phyloP scores from a whole-genome alignment of 2,329 filamentous ascomycete genomes.

The Drechslera avenae region DNA sequence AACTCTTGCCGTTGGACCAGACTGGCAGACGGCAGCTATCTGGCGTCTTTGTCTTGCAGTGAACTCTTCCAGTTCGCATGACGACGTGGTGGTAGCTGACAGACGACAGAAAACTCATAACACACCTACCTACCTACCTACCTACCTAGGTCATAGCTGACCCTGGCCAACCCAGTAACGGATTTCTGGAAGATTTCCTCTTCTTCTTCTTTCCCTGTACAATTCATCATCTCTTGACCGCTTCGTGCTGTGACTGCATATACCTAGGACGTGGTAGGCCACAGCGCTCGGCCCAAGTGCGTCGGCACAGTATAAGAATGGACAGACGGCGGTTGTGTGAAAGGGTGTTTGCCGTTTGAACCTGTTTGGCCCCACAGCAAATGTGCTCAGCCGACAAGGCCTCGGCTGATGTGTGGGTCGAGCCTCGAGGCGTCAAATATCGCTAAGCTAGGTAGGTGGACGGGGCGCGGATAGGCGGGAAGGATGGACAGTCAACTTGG shows the following conservation, averaged over 20 bases:
- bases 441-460: conserved; percentile 24
- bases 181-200: conserved; percentile 1
- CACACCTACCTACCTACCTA: no score
- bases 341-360: conserved; percentile 1
- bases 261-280: neutral
- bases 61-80: neutral
- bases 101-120: no score
- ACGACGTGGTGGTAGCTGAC: no score
- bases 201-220: neutral
- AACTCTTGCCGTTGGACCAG: neutral
- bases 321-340: neutral
- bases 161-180: conserved; percentile 2
- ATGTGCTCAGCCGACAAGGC: conserved; percentile 33
- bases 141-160: no score
- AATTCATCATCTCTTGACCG: neutral
- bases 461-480: conserved; percentile 39
- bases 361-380: conserved; percentile 33
- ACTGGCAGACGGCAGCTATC: neutral
- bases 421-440: conserved; percentile 14
- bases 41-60: neutral
- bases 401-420: conserved; percentile 26
- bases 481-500: conserved; percentile 41
- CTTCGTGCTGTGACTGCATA: neutral
- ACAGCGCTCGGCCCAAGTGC: conserved; percentile 8
- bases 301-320: conserved; percentile 1